Evolutionary conservation across 768 basidiomycete species (phyloP).

Genomic region (Boletales sp.): DNA sequence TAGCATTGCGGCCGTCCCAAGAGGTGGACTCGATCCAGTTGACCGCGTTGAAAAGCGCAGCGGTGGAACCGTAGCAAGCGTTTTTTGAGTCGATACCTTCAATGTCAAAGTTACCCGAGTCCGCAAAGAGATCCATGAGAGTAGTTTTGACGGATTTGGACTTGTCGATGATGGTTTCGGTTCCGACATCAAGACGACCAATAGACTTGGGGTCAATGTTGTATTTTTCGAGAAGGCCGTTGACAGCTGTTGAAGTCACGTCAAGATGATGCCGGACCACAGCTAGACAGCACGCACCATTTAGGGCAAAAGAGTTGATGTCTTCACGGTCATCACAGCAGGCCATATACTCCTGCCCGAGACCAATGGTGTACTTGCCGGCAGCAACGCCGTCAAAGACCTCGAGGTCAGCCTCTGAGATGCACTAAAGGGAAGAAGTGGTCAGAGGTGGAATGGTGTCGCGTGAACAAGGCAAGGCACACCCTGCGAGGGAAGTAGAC

Average conservation of each 20-base stretch:
- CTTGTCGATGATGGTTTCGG: conserved; percentile 99
- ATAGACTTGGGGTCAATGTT: conserved; percentile 95
- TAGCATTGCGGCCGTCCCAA: conserved; percentile 97
- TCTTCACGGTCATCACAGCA: conserved; percentile 99
- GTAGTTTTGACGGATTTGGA: conserved; percentile 98
- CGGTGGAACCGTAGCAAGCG: conserved; percentile 98
- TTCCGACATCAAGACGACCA: conserved; percentile 97
- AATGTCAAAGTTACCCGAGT: conserved; percentile 91
- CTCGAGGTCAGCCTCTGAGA: conserved; percentile 94
- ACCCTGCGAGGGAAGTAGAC: conserved; percentile 93
- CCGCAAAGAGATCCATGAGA: conserved; percentile 96
- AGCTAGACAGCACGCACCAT: conserved; percentile 53
- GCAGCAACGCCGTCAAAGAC: conserved; percentile 89
- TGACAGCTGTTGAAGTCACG: conserved; percentile 57
- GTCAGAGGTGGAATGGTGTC: background rate
- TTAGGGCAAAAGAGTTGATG: conserved; percentile 96
- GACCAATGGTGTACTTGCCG: conserved; percentile 98
- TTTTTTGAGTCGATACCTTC: conserved; percentile 99
- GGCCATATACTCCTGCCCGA: conserved; percentile 98
- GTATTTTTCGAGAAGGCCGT: conserved; percentile 87
- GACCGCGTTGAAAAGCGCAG: conserved; percentile 96
- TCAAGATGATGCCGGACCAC: background rate
- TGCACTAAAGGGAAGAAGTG: conserved; percentile 60
- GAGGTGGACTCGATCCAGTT: conserved; percentile 97
- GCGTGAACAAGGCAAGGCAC: conserved; percentile 37